A percentile compares a stretch with the other conserved stretches of the same genome.
These are phyloP conservation scores for Rhododendron ferrugineum DNA, from an alignment of 148 eudicot species.

Conservation along the genomic window DNA sequence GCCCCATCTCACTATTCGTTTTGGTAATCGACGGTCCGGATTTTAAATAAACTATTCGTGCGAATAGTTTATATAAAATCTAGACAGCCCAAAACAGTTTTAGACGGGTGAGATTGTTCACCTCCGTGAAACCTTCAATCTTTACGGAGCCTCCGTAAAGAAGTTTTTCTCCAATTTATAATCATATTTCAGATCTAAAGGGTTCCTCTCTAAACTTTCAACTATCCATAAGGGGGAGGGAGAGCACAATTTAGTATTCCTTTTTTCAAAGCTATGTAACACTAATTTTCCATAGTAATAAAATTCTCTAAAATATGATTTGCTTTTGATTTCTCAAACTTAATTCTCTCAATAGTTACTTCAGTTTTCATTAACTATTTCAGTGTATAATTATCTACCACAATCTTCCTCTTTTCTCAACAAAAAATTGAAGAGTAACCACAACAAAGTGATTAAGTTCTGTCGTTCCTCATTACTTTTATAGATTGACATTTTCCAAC, in stretches of 20 bases:
- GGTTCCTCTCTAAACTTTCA: not conserved
- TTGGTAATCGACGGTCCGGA: too few relatives aligned
- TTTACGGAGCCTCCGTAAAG: too few relatives aligned
- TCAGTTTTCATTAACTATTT: not conserved
- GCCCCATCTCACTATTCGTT: too few relatives aligned
- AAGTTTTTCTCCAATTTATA: not conserved
- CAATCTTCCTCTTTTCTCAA: not conserved
- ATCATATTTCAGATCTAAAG: not conserved
- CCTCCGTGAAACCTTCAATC: too few relatives aligned
- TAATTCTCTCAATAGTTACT: not conserved
- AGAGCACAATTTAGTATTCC: not conserved
- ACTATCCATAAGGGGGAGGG: not conserved
- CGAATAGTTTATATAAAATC: too few relatives aligned
- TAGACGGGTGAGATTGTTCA: too few relatives aligned
- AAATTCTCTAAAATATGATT: not conserved
- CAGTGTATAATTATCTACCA: not conserved
- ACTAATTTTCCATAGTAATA: not conserved
- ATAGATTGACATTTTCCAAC: not conserved
- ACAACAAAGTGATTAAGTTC: not conserved
- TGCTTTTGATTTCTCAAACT: not conserved
- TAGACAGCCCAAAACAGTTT: too few relatives aligned
- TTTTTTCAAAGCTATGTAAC: not conserved
- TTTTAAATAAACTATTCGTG: too few relatives aligned
- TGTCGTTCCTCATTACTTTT: not conserved
- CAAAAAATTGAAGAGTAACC: not conserved